Percentiles rank a stretch among this genome's conserved stretches.
phyloP scores from a whole-genome alignment of 1,139 yeast genomes.

The Sugiyamaella novakii region DNA sequence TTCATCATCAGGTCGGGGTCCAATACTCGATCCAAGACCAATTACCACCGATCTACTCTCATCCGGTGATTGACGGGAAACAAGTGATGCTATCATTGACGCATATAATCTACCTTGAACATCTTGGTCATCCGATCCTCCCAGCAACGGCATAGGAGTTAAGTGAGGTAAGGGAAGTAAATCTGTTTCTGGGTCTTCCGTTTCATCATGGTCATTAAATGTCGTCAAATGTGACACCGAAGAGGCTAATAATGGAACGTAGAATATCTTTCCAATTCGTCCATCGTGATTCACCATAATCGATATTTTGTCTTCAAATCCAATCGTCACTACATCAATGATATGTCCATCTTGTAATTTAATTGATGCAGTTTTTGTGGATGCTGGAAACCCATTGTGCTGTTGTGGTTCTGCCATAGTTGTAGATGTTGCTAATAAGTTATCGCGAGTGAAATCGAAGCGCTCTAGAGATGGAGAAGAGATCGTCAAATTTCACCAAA shows the following conservation, averaged over 20 bases:
- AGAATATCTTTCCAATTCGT: conserved; percentile 38
- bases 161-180: conserved; percentile 41
- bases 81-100: conserved; percentile 42
- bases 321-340: conserved; percentile 40
- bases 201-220: conserved; percentile 23
- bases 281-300: conserved; percentile 42
- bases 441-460: too few relatives aligned
- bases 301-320: conserved; percentile 41
- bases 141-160: conserved; percentile 42
- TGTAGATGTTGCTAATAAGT: too few relatives aligned
- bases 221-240: conserved; percentile 24
- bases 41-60: conserved; percentile 42
- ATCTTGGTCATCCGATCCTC: conserved; percentile 37
- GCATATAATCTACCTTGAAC: conserved; percentile 41
- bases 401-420: too few relatives aligned
- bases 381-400: conserved; percentile 20
- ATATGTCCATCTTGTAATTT: conserved; percentile 25
- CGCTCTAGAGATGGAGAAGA: too few relatives aligned
- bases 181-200: conserved; percentile 26
- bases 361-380: conserved; percentile 22
- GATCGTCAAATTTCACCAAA: too few relatives aligned
- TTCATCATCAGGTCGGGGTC: conserved; percentile 35
- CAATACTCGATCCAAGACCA: conserved; percentile 41
- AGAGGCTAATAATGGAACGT: conserved; percentile 34
- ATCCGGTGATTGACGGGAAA: conserved; percentile 42